Percentiles rank a stretch among this genome's conserved stretches.
These are phyloP conservation scores for Cyberlindnera misumaiensis DNA, from an alignment of 805 yeast genomes.

Conservation along the genomic window DNA sequence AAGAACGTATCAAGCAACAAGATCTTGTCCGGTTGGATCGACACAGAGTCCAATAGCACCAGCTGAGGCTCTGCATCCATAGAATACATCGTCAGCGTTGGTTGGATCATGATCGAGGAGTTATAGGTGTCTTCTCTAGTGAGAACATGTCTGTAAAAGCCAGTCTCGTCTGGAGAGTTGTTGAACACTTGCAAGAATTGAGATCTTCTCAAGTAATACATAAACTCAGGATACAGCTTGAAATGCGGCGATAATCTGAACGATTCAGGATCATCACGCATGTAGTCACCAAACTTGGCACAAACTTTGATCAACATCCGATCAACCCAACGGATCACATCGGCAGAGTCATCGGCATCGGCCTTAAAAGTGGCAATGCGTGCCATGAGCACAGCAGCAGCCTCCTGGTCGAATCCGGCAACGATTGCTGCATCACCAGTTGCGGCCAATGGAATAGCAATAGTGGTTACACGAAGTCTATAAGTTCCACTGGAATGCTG, in stretches of 20 bases:
- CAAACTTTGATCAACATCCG: constrained; percentile 84
- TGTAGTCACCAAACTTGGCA: constrained; percentile 88
- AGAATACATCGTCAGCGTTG: constrained; percentile 54
- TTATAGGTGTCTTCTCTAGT: constrained; percentile 55
- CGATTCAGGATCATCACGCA: constrained; percentile 75
- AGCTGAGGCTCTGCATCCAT: constrained; percentile 40
- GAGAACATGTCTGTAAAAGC: constrained; percentile 55
- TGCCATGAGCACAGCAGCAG: constrained; percentile 92
- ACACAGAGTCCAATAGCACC: constrained; percentile 56
- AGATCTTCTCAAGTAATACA: constrained; percentile 83
- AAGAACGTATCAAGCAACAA: constrained; percentile 61
- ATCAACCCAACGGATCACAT: constrained; percentile 91
- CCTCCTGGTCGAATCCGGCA: constrained; percentile 92
- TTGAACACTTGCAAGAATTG: constrained; percentile 60
- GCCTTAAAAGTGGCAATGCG: constrained; percentile 83
- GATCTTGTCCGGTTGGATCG: constrained; percentile 51
- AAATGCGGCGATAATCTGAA: constrained; percentile 81
- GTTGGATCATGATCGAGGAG: constrained; percentile 63
- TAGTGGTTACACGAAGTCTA: constrained; percentile 86
- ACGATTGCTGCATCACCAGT: constrained; percentile 52
- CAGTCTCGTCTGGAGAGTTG: constrained; percentile 68
- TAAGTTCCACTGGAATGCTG: constrained; percentile 93
- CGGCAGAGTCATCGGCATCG: constrained; percentile 83
- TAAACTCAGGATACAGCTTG: constrained; percentile 88
- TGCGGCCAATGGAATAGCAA: constrained; percentile 51